Base-by-base conservation (phyloP, 2,329 filamentous ascomycete genomes). In the Sodiomyces alkalinus region DNA sequence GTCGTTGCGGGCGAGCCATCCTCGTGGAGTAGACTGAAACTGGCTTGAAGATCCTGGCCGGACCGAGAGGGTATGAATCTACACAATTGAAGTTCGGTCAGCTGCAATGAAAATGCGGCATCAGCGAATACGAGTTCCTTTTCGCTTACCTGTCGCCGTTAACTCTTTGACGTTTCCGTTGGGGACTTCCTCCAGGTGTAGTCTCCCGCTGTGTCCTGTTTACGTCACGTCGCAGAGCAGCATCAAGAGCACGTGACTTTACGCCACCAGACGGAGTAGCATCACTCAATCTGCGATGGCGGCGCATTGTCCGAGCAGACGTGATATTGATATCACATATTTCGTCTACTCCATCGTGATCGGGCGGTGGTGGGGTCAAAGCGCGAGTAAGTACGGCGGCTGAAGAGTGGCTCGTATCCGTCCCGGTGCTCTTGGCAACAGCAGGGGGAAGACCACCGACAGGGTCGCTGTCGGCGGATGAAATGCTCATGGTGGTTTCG, bases 11-110 rank as follows among this genome's bases (percentile, higher is more conserved):
- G 90, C 13, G 87, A 94, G 21, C 80, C 85, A 49, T 93, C 85
- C 37, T 94, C 87, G 46, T 92, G 81, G 17, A 96, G 64, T 31
- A 96, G 60, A 48, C 76, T 93, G 55, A 90, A 96, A 52, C 85
- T 92, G 29, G 87, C 85, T 49, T 87, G 80, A 15, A 96, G 62
- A 52, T 98, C 90, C 52, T 93, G 85, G 5, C 87, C 90, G 39
- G 86, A 78, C 22, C 90, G 73, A 42, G 90, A 92, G 17, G 90
- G 90, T 41, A 98, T 96, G 49, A 98, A 98, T 44, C 90, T 92
- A 47, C 33, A 28, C 25, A 15, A 24, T 25, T 25, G 5, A 7
- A 11, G 11, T 9, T 24, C 13, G 7, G 12, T 25, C 23, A 25
- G 23, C 23, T n/a, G n/a, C n/a, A n/a, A 25, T 25, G 23, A 16